Base-by-base conservation (phyloP, 306 rosid species). In the Dryas octopetala region DNA sequence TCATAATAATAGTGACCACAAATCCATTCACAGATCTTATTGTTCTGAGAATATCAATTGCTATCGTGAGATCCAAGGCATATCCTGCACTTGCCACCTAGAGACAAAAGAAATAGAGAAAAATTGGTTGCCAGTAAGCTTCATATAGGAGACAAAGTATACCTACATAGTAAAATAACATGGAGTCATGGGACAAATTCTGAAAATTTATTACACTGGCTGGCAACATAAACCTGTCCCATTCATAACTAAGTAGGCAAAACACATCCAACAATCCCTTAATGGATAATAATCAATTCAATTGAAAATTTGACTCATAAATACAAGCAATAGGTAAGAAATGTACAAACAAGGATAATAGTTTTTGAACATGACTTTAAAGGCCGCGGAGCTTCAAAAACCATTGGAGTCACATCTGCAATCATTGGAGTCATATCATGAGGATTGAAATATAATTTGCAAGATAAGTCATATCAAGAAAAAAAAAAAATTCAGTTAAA, bases 81-180 rank as follows among this genome's bases (percentile, higher is more conserved):
- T 95, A 90, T 72, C 97, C 98, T 62, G 96, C 93, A 84, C 98
- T 95, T 67, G 92, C 96, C 82, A 95, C 98, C 98, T 95, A 81
- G 59, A 79, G 47, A 75, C 44, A 48, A 71, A 52, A 44, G 61
- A 14, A 74, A 53, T 38, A 50, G 40, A 48, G 13, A 44, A 74
- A 45, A 32, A 43, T 15, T 4, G 28, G 16, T 73, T 73, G 62
- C 59, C 16, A n/a, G 49, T 59, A 16, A 53, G 58, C 48, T 26
- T 58, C 51, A 75, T 15, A 41, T 9, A 61, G 41, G 40, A 71
- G 70, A 41, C 46, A 19, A 50, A 28, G 13, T 50, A 44, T 32
- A 64, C 69, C 45, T 63, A 71, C 50, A 40, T 26, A 71, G 61
- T 41, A 70, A 55, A 68, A 23, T 23, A 23, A 23, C 23, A 23